Evolutionary conservation across 345 rosid genomes (phyloP), one percentile per base, ranked within the genome.

Genomic region (Toxicodendron radicans): DNA sequence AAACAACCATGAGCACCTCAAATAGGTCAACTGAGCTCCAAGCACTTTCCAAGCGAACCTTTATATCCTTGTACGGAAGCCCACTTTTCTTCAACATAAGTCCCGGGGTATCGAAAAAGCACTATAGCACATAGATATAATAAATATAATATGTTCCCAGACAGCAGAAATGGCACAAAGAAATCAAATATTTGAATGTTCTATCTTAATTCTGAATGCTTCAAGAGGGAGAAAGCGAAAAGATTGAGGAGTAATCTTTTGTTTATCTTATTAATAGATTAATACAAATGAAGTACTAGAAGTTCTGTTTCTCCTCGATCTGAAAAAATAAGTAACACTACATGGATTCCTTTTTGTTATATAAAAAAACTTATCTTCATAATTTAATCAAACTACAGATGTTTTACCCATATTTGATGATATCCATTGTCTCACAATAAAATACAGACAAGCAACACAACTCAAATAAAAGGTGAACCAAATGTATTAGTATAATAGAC

Each of bases 91-190:
- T 90, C 73, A 95, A 71, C 88, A 82, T 87, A 7, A 91, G 74
- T 54, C 99, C 99, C 16, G 98, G 98, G 27, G 98, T 95, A 83
- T 95, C 99, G 62, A 95, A 93, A 83, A 95, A 88, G 75, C 98
- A 89, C 98, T 95, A 80, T 20, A 68, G 35, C 24, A 58, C 53
- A 68, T 16, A 52, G 27, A 61, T 20, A 45, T n/a, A 65, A 43
- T 69, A 56, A 80, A 73, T 56, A 21, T 1, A 64, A 64, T 33
- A 65, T 5, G 38, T 24, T 23, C 57, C 58, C 30, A 53, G 49
- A 58, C 12, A 62, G 54, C 76, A 74, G 1, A 60, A 32, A 21
- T 51, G 51, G n/a, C 10, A n/a, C n/a, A 21, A 41, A 77, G 43
- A 66, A 51, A 67, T 32, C 41, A 35, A 35, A 45, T 52, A 70